A percentile compares a stretch with the other conserved stretches of the same genome.
Conservation (phyloP, 306 rosid species). For the Calophaca sinica region DNA sequence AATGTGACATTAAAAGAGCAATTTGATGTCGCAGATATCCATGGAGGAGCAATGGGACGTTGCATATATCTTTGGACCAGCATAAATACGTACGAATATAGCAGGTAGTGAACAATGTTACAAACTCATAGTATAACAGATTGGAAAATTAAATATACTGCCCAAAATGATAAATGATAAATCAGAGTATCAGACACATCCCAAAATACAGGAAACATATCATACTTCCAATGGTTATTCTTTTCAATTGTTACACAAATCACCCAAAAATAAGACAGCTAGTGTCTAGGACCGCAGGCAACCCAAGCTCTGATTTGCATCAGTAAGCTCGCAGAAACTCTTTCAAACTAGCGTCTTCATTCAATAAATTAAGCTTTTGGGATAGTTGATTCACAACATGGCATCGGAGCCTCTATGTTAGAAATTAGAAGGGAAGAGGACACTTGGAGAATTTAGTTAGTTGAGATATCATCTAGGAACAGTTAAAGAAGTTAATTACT, state of each 20-base stretch:
- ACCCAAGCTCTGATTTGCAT: constrained; percentile 15
- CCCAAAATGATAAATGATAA: background rate
- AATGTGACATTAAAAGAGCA: background rate
- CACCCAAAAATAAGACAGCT: constrained; percentile 19
- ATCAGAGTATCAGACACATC: background rate
- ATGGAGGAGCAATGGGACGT: background rate
- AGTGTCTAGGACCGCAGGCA: constrained; percentile 30
- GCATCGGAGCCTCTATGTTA: background rate
- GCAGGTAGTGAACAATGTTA: constrained; percentile 10
- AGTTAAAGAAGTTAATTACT: background rate
- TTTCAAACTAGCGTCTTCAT: background rate
- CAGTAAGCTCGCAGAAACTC: background rate
- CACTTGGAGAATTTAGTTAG: background rate
- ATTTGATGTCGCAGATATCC: constrained; percentile 9
- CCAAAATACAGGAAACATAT: constrained; percentile 18
- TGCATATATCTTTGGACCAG: background rate
- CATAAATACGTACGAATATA: background rate
- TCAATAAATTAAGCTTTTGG: background rate
- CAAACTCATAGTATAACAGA: constrained; percentile 23
- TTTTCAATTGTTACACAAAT: constrained; percentile 10
- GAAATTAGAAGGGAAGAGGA: background rate
- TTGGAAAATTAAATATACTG: too few relatives aligned
- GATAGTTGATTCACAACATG: background rate
- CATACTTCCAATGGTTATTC: constrained; percentile 11
- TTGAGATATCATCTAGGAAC: background rate